Evolutionary conservation across 2,329 filamentous ascomycete genomes (phyloP), one percentile per base, ranked within the genome.

Genomic region (Trichoderma simmonsii): DNA sequence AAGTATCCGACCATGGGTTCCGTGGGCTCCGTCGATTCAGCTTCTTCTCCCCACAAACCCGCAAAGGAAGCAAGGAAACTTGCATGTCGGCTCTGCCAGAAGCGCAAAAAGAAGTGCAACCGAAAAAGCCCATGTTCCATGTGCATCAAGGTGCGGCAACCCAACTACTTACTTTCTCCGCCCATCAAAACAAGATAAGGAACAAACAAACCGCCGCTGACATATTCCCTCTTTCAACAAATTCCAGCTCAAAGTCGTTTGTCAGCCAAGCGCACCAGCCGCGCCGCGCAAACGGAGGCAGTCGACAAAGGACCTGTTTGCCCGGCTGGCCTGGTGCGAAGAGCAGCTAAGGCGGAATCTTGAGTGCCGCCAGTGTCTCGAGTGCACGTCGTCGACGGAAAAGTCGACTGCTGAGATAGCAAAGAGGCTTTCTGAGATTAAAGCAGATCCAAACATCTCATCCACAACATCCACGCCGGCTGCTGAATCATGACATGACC

Each of bases 31-130:
- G 36, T 48, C 14, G 36, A 39, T 12, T 59, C 66, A 9, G 2
- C 65, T 8, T 2, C 26, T 8, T 6, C 51, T 70, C 60, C 67
- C 43, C 43, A 62, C 24, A 56, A 70, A 12, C 59, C 30, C n/a
- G n/a, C 28, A 5, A 70, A 63, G 30, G 67, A 70, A 56, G 59
- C 59, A 5, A 36, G 67, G 39, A 70, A 70, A 39, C 59, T 70
- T 7, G 57, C 67, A n/a, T 70, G 67, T n/a, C 67, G 67, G 18
- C 59, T 62, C 24, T 70, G 67, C 43, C 67, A 63, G 28, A 60
- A 63, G 26, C 14, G 67, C 30, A 70, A 70, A 57, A 70, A 63
- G 67, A 62, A 63, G 43, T 70, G 67, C 59, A 70, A 70, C 34
- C 57, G 60, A 2, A 62, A 70, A 18, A 70, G 57, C 24, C 67